Evolutionary conservation across 2,329 filamentous ascomycete species (phyloP), one percentile per base, ranked within the genome.

Genomic region (Phaeosphaeriaceae sp.): DNA sequence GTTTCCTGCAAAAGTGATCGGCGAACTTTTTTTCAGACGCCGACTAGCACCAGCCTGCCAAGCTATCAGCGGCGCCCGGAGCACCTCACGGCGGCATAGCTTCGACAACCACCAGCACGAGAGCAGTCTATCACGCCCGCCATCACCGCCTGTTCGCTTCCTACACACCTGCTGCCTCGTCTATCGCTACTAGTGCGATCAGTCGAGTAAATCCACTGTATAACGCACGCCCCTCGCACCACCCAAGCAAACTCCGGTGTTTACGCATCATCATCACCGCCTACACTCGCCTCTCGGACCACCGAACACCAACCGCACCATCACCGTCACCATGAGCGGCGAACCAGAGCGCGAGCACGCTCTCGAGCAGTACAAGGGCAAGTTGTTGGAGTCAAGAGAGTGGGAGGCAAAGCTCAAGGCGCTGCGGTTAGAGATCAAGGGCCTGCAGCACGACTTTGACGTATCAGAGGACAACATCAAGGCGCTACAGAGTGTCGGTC

Each of bases 381-480:
- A 83, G 76, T 77, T 84, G 71, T 86, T 97, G 74, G 94, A 99
- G 80, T 96, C 96, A 71, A 88, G 96, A 80, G 95, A 99, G 85
- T 98, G 93, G 93, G 96, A 99, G 81, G 90, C 94, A 52, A 99
- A 98, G 85, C 87, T 99, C 61, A 99, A 98, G 84, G 88, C 90
- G 53, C 83, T 99, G 71, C 91, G 95, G 63, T 84, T 97, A 81
- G 95, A 97, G 70, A 97, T 99, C 80, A 99, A 98, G 83, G 92
- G 91, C 59, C 82, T 98, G 54, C 92, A 97, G 78, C 93, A 91
- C 76, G 93, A 98, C 72, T 99, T 93, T 75, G 94, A 99, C 78
- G 89, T 94, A 68, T 98, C 95, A 53, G 95, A 99, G 78, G 96
- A 99, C 68, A 98, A 98, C 83, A 98, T 99, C 85, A 99, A 99